Base-by-base conservation (phyloP, 1,284 basidiomycete genomes). In the Ustilago lituana region DNA sequence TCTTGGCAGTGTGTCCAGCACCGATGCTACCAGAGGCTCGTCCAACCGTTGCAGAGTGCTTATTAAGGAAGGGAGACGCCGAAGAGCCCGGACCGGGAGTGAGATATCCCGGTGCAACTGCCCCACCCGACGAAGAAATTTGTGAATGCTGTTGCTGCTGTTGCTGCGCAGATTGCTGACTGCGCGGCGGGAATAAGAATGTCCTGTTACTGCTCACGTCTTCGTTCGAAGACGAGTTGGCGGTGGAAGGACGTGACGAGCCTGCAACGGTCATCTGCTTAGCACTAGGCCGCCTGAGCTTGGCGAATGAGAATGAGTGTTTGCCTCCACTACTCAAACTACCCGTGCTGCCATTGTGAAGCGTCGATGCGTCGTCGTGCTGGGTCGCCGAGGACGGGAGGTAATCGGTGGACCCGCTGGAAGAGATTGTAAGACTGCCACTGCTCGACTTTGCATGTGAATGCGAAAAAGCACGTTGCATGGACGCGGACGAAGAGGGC, bases 1-100 rank as follows among this genome's bases (percentile, higher is more conserved):
- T 53, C 23, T 49, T 51, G 19, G 61, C 65, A 11, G 54, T 39
- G 27, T 54, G 24, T 1, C 57, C 61, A 2, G 29, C 17, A 15
- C 19, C 22, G 5, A 46, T 31, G 45, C 46, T 51, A 29, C 52
- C 58, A 6, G 62, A 54, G 5, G 62, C 54, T 23, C 55, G 58
- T 26, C 62, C 68, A 10, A 71, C 60, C 2, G 63, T 62, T 2
- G 62, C 68, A 29, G 68, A 53, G 31, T 72, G 69, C 52, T 57
- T 72, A 60, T 67, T 72, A 33, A 72, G 59, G 49, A 65, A 70
- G 0, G 70, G 67, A 7, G 67, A 68, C 6, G 66, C 68, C 2
- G 67, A 70, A 1, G 62, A 37, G 20, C 54, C 52, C 3, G 70
- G 61, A 5, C 56, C 54, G 0, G 61, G 65, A 6, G 56, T 49